These are phyloP conservation scores for Helicocarpus griseus DNA, from an alignment of 2,329 filamentous ascomycete genomes.

Conservation along the genomic window DNA sequence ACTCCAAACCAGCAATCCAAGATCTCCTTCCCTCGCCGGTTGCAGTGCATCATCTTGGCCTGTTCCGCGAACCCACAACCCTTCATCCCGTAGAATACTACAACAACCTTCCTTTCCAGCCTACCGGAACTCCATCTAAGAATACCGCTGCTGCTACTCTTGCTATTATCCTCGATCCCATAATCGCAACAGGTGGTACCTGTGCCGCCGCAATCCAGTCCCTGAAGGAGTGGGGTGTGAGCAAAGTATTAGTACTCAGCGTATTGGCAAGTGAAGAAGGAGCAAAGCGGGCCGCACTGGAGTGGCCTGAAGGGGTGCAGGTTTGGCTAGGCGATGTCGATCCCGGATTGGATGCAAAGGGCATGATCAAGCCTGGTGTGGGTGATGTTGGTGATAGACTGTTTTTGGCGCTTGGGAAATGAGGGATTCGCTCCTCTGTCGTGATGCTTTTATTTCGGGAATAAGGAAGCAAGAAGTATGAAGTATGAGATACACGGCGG, in stretches of 20 bases:
- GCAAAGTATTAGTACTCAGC: slow-evolving; percentile 64
- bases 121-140: slow-evolving; percentile 17
- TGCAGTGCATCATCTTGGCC: slow-evolving; percentile 83
- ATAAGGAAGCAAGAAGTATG: neutral
- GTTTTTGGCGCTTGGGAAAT: slow-evolving; percentile 84
- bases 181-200: slow-evolving; percentile 89
- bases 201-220: slow-evolving; percentile 83
- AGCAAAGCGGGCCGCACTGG: slow-evolving; percentile 58
- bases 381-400: slow-evolving; percentile 86
- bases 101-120: slow-evolving; percentile 75
- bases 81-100: slow-evolving; percentile 93
- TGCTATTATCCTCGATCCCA: slow-evolving; percentile 79
- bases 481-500: neutral
- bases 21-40: slow-evolving; percentile 70
- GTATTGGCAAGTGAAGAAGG: slow-evolving; percentile 66
- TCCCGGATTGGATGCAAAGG: slow-evolving; percentile 57
- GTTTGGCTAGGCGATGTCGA: slow-evolving; percentile 81
- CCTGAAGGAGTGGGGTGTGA: slow-evolving; percentile 83
- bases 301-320: slow-evolving; percentile 53
- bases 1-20: slow-evolving; percentile 53
- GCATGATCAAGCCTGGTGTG: slow-evolving; percentile 84
- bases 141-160: slow-evolving; percentile 46
- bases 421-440: slow-evolving; percentile 2
- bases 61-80: slow-evolving; percentile 82
- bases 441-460: neutral